Conservation (phyloP, 179 eudicot species). For the Silene vulgaris region DNA sequence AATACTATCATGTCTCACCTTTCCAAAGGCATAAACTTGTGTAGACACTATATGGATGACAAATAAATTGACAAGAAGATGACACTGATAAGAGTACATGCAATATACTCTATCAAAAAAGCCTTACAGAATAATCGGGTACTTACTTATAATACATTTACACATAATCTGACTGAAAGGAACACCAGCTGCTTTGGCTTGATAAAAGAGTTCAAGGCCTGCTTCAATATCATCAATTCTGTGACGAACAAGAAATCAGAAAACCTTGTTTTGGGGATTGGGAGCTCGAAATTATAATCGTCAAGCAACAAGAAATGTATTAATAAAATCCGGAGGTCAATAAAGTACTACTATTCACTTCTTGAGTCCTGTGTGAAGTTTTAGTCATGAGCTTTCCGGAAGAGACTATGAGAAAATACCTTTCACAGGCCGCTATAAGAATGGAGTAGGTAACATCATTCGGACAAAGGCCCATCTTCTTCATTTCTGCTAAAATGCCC, state of each 20-base stretch:
- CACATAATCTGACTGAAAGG: slow-evolving; percentile 79
- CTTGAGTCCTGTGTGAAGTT: not conserved
- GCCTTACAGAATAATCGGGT: not conserved
- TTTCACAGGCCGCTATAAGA: slow-evolving; percentile 79
- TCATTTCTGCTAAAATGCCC: slow-evolving; percentile 69
- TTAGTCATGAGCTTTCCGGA: slow-evolving; percentile 6
- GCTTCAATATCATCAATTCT: slow-evolving; percentile 78
- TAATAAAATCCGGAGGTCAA: not conserved
- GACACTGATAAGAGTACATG: not conserved
- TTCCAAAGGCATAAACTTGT: not conserved
- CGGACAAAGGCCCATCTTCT: slow-evolving; percentile 57
- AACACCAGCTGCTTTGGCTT: slow-evolving; percentile 69
- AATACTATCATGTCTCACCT: slow-evolving; percentile 1
- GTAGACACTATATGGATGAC: not conserved
- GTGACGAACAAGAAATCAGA: slow-evolving; percentile 25
- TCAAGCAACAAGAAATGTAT: slow-evolving; percentile 1
- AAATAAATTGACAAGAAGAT: not conserved
- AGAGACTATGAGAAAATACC: slow-evolving; percentile 46
- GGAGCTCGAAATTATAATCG: slow-evolving; percentile 5
- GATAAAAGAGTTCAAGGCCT: slow-evolving; percentile 67
- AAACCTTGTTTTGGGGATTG: not conserved
- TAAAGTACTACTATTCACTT: not conserved
- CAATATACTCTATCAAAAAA: not conserved
- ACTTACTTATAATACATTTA: slow-evolving; percentile 72
- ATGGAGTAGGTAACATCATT: slow-evolving; percentile 83